Percentiles rank a stretch among this genome's conserved stretches.
Conservation (phyloP, 2,329 filamentous ascomycete species). For the Aspergillus calidoustus region DNA sequence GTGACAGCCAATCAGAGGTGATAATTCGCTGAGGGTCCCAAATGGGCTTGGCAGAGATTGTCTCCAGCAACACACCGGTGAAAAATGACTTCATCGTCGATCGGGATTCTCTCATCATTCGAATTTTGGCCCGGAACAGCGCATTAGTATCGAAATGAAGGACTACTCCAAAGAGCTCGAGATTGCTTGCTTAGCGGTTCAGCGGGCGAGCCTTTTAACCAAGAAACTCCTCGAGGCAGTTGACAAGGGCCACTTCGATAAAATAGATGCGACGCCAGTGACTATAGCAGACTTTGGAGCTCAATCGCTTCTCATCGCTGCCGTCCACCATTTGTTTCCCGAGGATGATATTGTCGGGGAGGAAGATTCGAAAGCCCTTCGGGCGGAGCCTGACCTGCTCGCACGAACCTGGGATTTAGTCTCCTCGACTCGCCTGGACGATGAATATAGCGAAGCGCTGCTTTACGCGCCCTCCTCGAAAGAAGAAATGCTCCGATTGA, state of each 20-base stretch:
- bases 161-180: constrained; percentile 43
- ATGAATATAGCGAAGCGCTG: constrained; percentile 36
- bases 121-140: neutral
- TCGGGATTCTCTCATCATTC: neutral
- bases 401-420: constrained; percentile 63
- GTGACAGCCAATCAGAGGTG: neutral
- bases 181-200: constrained; percentile 52
- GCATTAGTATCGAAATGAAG: constrained; percentile 28
- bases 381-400: constrained; percentile 53
- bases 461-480: constrained; percentile 50
- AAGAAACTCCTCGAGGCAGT: constrained; percentile 56
- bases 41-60: neutral
- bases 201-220: constrained; percentile 62
- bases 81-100: neutral
- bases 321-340: constrained; percentile 59
- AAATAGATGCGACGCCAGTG: constrained; percentile 64
- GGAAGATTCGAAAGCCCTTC: constrained; percentile 60
- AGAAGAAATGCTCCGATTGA: constrained; percentile 64
- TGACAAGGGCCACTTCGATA: constrained; percentile 58
- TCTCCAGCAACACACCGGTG: neutral
- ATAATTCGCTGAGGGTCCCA: neutral
- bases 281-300: constrained; percentile 68
- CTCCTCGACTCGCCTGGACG: constrained; percentile 39
- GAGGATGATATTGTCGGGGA: constrained; percentile 65
- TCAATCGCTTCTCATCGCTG: constrained; percentile 64